phyloP scores from a whole-genome alignment of 805 yeast genomes.

The Kodamaea fukazawae region DNA sequence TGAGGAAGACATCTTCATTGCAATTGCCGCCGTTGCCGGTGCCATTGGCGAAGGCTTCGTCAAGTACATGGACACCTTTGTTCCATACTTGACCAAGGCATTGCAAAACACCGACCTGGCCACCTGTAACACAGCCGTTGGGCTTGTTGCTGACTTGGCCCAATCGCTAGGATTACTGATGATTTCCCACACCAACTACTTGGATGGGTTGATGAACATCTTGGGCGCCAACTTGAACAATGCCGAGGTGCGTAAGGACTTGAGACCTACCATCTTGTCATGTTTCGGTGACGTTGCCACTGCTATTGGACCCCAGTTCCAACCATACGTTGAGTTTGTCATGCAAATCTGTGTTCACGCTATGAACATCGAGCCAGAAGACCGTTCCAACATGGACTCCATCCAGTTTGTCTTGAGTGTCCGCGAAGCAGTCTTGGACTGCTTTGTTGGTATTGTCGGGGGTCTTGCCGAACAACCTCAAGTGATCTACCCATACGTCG shows the following conservation, averaged over 20 bases:
- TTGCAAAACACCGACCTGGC: conserved; percentile 80
- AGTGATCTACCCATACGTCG: conserved; percentile 60
- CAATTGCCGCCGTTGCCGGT: conserved; percentile 84
- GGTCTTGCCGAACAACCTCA: conserved; percentile 75
- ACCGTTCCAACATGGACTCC: conserved; percentile 61
- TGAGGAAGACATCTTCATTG: conserved; percentile 93
- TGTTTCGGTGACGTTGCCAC: conserved; percentile 96
- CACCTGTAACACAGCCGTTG: conserved; percentile 86
- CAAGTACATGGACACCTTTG: conserved; percentile 75
- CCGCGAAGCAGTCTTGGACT: conserved; percentile 88
- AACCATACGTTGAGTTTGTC: conserved; percentile 73
- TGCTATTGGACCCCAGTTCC: conserved; percentile 74
- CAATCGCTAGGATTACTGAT: conserved; percentile 79
- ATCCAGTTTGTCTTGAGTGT: conserved; percentile 70
- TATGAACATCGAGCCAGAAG: conserved; percentile 60
- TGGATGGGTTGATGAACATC: conserved; percentile 77
- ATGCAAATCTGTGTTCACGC: conserved; percentile 75
- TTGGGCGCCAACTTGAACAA: conserved; percentile 72
- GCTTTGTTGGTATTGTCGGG: conserved; percentile 92
- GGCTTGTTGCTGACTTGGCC: conserved; percentile 90
- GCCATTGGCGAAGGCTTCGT: conserved; percentile 70
- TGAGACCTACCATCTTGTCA: conserved; percentile 83
- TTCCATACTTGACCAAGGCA: conserved; percentile 79
- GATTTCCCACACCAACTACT: conserved; percentile 51
- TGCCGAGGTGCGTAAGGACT: conserved; percentile 68